Conservation (phyloP, 805 yeast genomes). For the Metschnikowia aberdeeniae region DNA sequence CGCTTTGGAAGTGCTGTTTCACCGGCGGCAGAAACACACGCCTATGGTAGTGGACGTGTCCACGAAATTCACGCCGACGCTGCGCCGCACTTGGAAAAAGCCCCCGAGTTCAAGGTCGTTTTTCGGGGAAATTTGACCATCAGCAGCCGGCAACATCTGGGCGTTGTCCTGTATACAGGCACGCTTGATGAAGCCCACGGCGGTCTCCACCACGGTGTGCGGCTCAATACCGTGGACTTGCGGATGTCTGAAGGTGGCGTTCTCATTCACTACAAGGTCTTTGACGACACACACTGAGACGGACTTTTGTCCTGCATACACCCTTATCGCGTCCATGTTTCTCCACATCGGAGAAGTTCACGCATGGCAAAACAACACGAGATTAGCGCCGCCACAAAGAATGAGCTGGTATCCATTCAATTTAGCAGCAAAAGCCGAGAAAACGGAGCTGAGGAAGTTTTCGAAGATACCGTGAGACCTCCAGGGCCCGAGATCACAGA, state of each 20-base stretch:
- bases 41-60: constrained; percentile 23
- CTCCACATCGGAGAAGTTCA: neutral
- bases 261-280: constrained; percentile 1
- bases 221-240: constrained; percentile 22
- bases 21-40: constrained; percentile 25
- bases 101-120: constrained; percentile 20
- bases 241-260: constrained; percentile 9
- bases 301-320: neutral
- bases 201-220: constrained; percentile 30
- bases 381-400: neutral
- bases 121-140: constrained; percentile 25
- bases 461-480: too few relatives aligned
- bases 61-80: constrained; percentile 22
- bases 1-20: constrained; percentile 24
- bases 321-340: neutral
- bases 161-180: constrained; percentile 24
- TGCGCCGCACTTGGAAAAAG: neutral
- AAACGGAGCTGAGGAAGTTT: too few relatives aligned
- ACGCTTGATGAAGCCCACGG: constrained; percentile 29
- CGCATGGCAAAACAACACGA: neutral
- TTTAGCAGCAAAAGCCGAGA: too few relatives aligned
- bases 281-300: neutral
- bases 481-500: too few relatives aligned
- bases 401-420: neutral
- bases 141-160: constrained; percentile 13